Evolutionary conservation across 2,329 filamentous ascomycete genomes (phyloP), one percentile per base, ranked within the genome.

Genomic region (Parascedosporium putredinis): DNA sequence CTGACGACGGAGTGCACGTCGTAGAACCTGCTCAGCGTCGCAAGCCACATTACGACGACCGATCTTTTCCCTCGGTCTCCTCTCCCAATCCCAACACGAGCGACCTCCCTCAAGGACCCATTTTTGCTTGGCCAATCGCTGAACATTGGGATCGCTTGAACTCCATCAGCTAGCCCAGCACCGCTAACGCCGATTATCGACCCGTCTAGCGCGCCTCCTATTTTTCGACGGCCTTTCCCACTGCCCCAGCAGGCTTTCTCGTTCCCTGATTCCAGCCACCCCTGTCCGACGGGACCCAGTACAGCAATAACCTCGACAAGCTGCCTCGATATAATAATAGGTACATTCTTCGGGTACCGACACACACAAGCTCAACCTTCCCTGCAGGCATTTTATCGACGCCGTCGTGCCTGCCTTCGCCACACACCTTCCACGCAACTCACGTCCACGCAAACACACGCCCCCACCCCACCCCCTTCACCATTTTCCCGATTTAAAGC

Each of bases 41-140:
- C 12, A 42, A 42, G 38, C 38, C 38, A 42, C 38, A 42, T 42
- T 42, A 42, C 38, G 38, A 42, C 38, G 38, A 42, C 38, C 23
- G 16, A 12, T 12, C 27, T 31, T 6, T 6, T 12, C 27, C 27
- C 12, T 12, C 6, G 27, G 27, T 31, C 27, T 31, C 27, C 6
- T 7, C 16, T 42, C 12, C 38, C 10, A 20, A 22, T n/a, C 38
- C 23, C 38, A 20, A 42, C 7, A 24, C 5, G 18, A 20, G 20
- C 16, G 20, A 23, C 10, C n/a, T n/a, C n/a, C n/a, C n/a, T n/a
- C n/a, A 20, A 20, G 38, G 8, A 23, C 38, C 38, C 3, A 42
- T 7, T 20, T 20, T 20, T 16, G 12, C 38, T 20, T 4, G 38
- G 20, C 38, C 38, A 42, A 42, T 42, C 38, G 20, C 38, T 42